Base-by-base conservation (phyloP, 495 filamentous ascomycete genomes). In the Hamigera avellanea region DNA sequence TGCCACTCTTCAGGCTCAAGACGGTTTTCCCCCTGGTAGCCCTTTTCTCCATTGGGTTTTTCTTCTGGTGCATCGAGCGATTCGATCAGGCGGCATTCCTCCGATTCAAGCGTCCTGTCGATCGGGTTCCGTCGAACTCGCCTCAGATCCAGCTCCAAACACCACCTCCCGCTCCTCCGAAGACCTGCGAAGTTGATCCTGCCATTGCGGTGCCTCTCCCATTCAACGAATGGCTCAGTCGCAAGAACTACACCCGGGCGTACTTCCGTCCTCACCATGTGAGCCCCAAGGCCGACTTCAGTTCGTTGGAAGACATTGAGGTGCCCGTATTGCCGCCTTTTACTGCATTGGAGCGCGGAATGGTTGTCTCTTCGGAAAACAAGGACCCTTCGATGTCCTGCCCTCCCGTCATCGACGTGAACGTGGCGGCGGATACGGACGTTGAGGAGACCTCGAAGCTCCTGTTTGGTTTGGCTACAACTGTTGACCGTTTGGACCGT, bases 381-480 rank as follows among this genome's bases (percentile, higher is more conserved):
- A 36, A 50, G 13, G 45, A 61, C 21, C 40, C 52, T 12, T 42
- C 43, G 15, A 46, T 67, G 40, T 52, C 67, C 39, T 72, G 68
- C 42, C 64, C 67, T 7, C 52, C 61, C 16, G 52, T 64, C 32
- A 60, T 69, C 30, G 57, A 68, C 18, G 59, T 72, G 14, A 52
- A 69, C 37, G 61, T 65, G 6, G 58, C 57, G 8, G 50, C 54
- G 18, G 57, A 66, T 39, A 45, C 62, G 27, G 54, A 63, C 36
- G 56, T 64, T 16, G 66, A 70, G 8, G 68, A 67, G 42, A 67
- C 68, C 16, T 64, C 66, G 18, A 67, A 70, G 49, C 43, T 70
- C 14, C 48, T 72, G 12, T 70, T 72, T 33, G 68, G 68, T 41
- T 40, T 72, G 40, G 61, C 65, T 10, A 70, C 68, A n/a, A 67